Evolutionary conservation across 768 basidiomycete species (phyloP).

Genomic region (Lactarius hatsudake): DNA sequence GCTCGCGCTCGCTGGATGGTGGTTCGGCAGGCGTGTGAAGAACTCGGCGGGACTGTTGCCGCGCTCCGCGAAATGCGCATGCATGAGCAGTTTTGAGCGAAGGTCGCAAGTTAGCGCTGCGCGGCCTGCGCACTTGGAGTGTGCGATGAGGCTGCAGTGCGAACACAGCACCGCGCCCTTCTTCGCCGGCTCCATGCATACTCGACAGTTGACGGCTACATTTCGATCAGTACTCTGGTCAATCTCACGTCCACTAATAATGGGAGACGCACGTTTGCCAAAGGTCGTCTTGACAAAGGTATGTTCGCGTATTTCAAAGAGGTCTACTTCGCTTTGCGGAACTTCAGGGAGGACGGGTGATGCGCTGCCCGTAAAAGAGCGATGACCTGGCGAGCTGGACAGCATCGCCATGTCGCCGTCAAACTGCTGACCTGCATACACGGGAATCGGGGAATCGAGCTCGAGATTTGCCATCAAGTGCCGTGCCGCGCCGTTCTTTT

Average conservation of each 20-base stretch:
- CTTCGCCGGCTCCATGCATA: slow-evolving; percentile 78
- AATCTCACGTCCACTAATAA: slow-evolving; percentile 2
- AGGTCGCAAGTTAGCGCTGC: slow-evolving; percentile 82
- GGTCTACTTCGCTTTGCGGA: slow-evolving; percentile 33
- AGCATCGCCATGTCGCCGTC: slow-evolving; percentile 22
- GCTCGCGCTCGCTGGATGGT: slow-evolving; percentile 2
- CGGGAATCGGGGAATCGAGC: slow-evolving; percentile 37
- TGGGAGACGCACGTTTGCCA: slow-evolving; percentile 71
- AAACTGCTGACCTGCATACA: neutral
- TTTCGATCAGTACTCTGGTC: neutral
- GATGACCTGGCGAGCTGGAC: slow-evolving; percentile 24
- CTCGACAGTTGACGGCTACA: slow-evolving; percentile 81
- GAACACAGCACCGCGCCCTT: slow-evolving; percentile 83
- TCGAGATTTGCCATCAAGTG: slow-evolving; percentile 44
- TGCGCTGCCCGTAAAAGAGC: slow-evolving; percentile 5
- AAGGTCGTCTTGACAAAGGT: slow-evolving; percentile 91
- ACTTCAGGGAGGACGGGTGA: slow-evolving; percentile 27
- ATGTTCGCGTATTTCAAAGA: slow-evolving; percentile 68
- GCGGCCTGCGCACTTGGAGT: slow-evolving; percentile 68
- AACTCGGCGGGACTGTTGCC: slow-evolving; percentile 53
- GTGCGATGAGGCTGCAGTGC: slow-evolving; percentile 85
- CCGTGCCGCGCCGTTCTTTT: slow-evolving; percentile 64
- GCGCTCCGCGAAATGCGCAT: slow-evolving; percentile 75
- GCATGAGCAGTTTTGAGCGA: slow-evolving; percentile 72
- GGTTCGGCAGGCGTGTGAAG: slow-evolving; percentile 49